These are phyloP conservation scores for Gaeumannomyces tritici DNA, from an alignment of 2,329 filamentous ascomycete species.

Conservation along the genomic window DNA sequence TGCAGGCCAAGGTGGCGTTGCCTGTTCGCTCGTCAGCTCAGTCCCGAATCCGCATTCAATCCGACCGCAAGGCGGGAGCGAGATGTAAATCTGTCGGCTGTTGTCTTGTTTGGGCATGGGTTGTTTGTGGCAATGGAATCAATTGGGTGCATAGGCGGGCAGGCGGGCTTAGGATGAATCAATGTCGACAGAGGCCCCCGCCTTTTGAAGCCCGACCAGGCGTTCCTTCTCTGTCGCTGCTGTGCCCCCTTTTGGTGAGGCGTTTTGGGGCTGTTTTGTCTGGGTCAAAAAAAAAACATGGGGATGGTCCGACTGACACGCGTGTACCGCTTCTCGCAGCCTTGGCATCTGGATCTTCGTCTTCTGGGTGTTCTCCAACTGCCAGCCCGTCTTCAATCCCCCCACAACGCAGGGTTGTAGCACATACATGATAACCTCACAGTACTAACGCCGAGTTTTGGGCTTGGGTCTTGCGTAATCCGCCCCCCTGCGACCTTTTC, in stretches of 20 bases:
- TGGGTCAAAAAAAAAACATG: background rate
- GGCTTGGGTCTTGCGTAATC: background rate
- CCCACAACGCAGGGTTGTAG: background rate
- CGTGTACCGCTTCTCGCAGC: background rate
- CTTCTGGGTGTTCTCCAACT: background rate
- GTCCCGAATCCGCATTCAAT: background rate
- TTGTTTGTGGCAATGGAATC: background rate
- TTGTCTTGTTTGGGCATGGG: background rate
- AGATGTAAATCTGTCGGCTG: background rate
- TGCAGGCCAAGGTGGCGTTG: background rate
- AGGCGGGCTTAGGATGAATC: too few relatives aligned
- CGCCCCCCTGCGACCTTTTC: background rate
- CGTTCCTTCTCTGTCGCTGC: background rate
- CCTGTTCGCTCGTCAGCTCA: background rate
- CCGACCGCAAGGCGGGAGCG: too few relatives aligned
- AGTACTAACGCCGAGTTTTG: background rate
- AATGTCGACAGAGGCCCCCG: background rate
- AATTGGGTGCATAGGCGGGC: too few relatives aligned
- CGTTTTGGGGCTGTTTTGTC: background rate
- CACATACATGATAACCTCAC: constrained; percentile 2
- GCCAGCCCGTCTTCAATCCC: background rate
- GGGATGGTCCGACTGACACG: background rate
- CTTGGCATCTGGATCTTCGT: background rate
- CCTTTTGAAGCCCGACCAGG: background rate
- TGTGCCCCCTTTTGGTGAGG: background rate